Conservation (phyloP, 306 rosid genomes). For the Calophaca sinica region DNA sequence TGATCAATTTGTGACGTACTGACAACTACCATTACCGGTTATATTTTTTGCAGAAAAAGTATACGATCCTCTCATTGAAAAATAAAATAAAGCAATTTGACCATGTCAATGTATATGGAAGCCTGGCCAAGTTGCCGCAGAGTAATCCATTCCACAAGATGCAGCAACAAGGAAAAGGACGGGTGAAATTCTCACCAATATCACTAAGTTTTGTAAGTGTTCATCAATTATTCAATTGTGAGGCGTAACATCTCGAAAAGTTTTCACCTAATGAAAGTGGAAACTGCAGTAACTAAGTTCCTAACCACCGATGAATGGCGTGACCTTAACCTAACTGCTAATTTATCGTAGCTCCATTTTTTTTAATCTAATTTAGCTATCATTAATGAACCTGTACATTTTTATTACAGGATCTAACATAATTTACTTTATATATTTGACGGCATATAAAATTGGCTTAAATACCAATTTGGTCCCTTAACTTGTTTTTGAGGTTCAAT, state of each 20-base stretch:
- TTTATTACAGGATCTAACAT: constrained; percentile 10
- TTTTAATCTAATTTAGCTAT: not conserved
- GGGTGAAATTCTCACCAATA: not conserved
- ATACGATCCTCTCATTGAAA: not conserved
- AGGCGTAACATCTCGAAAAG: constrained; percentile 23
- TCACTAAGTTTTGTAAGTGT: not conserved
- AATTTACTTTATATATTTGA: not conserved
- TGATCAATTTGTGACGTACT: constrained; percentile 35
- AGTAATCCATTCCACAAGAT: not conserved
- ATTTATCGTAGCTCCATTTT: constrained; percentile 9
- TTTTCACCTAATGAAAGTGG: constrained; percentile 35
- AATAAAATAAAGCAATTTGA: constrained; percentile 40
- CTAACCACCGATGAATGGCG: not conserved
- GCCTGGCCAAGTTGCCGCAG: constrained; percentile 11
- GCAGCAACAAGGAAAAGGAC: constrained; percentile 8
- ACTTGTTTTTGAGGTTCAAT: too few species aligned
- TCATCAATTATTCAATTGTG: constrained; percentile 23
- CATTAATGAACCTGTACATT: not conserved
- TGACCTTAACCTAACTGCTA: constrained; percentile 12
- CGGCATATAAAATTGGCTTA: too few species aligned
- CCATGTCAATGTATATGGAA: constrained; percentile 12
- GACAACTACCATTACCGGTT: constrained; percentile 27
- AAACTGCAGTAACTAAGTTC: constrained; percentile 19
- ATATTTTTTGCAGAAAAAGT: not conserved
- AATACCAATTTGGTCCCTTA: too few species aligned